Evolutionary conservation across 164 flowering plant genomes (phyloP), one percentile per base, ranked within the genome.

Genomic region (Macadamia integrifolia): DNA sequence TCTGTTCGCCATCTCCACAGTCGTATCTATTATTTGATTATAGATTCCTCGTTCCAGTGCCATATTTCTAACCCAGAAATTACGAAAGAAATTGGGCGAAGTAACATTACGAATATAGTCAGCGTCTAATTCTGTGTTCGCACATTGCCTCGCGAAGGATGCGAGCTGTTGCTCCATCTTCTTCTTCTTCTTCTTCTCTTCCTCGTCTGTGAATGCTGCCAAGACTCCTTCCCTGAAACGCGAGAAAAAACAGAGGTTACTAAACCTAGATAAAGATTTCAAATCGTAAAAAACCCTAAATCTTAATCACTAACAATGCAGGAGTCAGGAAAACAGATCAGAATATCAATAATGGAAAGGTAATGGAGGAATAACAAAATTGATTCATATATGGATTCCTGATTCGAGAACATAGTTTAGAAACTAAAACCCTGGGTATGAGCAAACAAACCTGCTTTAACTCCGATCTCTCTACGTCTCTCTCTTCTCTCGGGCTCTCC

Each of bases 11-110:
- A 95, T 92, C 77, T 94, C 98, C 11, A 95, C 97, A 1, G 98
- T 95, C 1, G 99, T 92, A 12, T 95, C 98, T 71, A 95, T 98
- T 29, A 95, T 93, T 70, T 95, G 98, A 82, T 68, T 87, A 59
- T 92, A 94, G 74, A 92, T 94, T 71, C 97, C 89, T 63, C 97
- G 79, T 71, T 92, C 99, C 76, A 94, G 71, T 5, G 99, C 99
- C 99, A 94, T 94, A 70, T 98, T 88, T 71, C 98, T 83, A 11
- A 94, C 99, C 98, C 99, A 94, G 74, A 94, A 94, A 58, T 94
- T 87, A 40, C 77, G 71, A 75, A 94, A 92, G 72, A 94, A 92
- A 67, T 92, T 97, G 0, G 98, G 99, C 42, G 92, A 92, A 70
- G 92, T 90, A 69, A 92, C 99, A 74, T 62, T 85, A 6, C 97